Evolutionary conservation across 805 yeast species (phyloP), one percentile per base, ranked within the genome.

Genomic region (Hanseniaspora pseudoguilliermondii): DNA sequence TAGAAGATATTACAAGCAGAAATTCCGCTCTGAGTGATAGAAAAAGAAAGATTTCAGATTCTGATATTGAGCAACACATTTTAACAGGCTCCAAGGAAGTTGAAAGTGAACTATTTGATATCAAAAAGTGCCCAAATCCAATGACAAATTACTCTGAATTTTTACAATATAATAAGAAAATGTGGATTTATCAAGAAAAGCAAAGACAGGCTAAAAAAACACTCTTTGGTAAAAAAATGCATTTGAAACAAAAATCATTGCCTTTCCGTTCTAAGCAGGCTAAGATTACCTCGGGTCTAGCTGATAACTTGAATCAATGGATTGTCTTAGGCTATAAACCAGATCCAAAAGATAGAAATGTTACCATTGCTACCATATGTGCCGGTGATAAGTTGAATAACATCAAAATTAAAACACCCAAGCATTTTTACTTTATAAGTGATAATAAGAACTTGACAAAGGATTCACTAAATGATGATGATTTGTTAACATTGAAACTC

Each of bases 201-300:
- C 84, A 83, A 58, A 76, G 88, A 61, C 77, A 75, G 54, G 78
- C 95, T 63, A 77, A 97, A 64, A 75, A 75, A 55, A 82, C 81
- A 60, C 68, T 95, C 27, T 91, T 93, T 73, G 99, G 99, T 39
- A 73, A 75, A 65, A 80, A 91, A 46, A 84, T 89, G 9, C 77
- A 77, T 21, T 76, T 89, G 73, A 73, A 89, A 44, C 77, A 85
- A 52, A 77, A 78, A 51, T 93, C 86, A 62, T 95, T 95, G 0
- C 95, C 84, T 64, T 77, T 75, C 42, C 81, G 84, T 62, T 84
- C 87, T 10, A 83, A 83, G 8, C 75, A 86, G 0, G 78, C 82
- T 18, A 46, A 29, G 3, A 34, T n/a, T 11, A 34, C 18, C 9
- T 32, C 38, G 32, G 36, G 36, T 42, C 38, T 34, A 3, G 42